A percentile compares a stretch with the other conserved stretches of the same genome.
Evolutionary conservation across 257 asterid genomes (phyloP).

Genomic region (Lavandula angustifolia): DNA sequence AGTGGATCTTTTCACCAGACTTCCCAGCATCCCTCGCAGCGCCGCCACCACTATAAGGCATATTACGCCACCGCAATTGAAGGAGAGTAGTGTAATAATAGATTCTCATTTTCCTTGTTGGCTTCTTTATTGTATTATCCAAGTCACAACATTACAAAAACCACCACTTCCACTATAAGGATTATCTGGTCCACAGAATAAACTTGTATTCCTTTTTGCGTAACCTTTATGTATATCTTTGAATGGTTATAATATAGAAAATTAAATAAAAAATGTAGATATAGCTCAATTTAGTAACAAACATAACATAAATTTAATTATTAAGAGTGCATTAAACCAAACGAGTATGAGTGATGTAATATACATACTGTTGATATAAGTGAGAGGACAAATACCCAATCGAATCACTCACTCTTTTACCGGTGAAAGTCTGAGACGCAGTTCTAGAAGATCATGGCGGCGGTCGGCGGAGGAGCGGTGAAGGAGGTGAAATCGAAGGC

Average conservation of each 20-base stretch:
- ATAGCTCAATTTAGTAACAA: too few relatives aligned
- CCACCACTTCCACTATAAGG: too few relatives aligned
- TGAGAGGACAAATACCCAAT: slow-evolving; percentile 18
- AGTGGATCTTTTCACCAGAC: slow-evolving; percentile 56
- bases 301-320: too few relatives aligned
- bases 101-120: background rate
- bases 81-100: slow-evolving; percentile 20
- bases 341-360: too few relatives aligned
- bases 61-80: slow-evolving; percentile 44
- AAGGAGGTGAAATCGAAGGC: slow-evolving; percentile 80
- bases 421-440: slow-evolving; percentile 18
- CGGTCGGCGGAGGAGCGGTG: slow-evolving; percentile 64
- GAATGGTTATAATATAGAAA: too few relatives aligned
- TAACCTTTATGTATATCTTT: too few relatives aligned
- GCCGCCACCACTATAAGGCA: slow-evolving; percentile 55
- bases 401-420: slow-evolving; percentile 14
- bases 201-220: too few relatives aligned
- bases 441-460: slow-evolving; percentile 41
- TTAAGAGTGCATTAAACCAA: too few relatives aligned
- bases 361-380: background rate
- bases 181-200: too few relatives aligned
- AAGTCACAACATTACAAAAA: too few relatives aligned
- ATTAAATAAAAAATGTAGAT: too few relatives aligned
- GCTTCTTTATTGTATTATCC: too few relatives aligned
- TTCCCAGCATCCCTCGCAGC: slow-evolving; percentile 65